These are phyloP conservation scores for Trypanosoma caninum DNA, from an alignment of 208 protist genomes.

Conservation along the genomic window DNA sequence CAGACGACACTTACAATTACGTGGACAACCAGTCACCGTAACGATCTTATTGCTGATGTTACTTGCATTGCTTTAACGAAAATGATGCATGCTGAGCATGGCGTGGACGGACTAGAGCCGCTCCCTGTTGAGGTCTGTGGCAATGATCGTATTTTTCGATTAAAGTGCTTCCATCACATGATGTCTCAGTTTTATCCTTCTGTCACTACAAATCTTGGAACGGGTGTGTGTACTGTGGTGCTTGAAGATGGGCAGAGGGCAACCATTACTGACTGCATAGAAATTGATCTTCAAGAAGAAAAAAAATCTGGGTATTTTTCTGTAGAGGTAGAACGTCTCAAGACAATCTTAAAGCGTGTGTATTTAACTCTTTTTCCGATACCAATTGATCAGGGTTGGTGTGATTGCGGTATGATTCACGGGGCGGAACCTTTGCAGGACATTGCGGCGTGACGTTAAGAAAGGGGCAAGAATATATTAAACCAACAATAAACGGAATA, in stretches of 20 bases:
- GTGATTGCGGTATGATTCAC: conserved; percentile 87
- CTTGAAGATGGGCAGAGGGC: conserved; percentile 70
- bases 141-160: conserved; percentile 81
- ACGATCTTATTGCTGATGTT: conserved; percentile 87
- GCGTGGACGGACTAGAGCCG: conserved; percentile 38
- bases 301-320: conserved; percentile 57
- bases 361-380: conserved; percentile 91
- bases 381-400: conserved; percentile 88
- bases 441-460: conserved; percentile 15
- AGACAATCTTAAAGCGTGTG: conserved; percentile 80
- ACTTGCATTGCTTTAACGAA: conserved; percentile 85
- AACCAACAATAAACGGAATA: too few relatives aligned
- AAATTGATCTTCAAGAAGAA: conserved; percentile 66
- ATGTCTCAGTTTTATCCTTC: conserved; percentile 84
- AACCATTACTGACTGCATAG: conserved; percentile 80
- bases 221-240: conserved; percentile 56
- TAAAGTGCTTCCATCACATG: conserved; percentile 93
- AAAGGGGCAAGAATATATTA: too few relatives aligned
- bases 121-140: conserved; percentile 76
- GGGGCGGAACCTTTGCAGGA: conserved; percentile 43
- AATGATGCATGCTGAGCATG: conserved; percentile 58
- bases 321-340: conserved; percentile 64
- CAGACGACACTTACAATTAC: conserved; percentile 84
- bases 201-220: conserved; percentile 74
- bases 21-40: conserved; percentile 82